Evolutionary conservation across 768 basidiomycete genomes (phyloP).

Genomic region (Erythrobasidium yunnanense): DNA sequence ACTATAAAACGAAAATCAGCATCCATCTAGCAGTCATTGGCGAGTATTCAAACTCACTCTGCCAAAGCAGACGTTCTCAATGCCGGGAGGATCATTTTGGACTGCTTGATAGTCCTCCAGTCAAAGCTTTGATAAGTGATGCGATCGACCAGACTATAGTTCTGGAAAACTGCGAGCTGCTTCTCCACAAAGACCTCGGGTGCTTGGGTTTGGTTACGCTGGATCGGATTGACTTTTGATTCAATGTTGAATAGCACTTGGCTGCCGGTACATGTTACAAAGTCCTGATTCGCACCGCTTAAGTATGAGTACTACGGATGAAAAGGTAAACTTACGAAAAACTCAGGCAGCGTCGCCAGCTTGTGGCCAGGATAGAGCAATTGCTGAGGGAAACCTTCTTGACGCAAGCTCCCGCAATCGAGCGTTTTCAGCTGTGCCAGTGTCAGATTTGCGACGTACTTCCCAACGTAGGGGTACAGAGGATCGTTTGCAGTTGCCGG

Average conservation of each 20-base stretch:
- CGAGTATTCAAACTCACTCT: constrained; percentile 2
- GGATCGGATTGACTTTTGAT: constrained; percentile 24
- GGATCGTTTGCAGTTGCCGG: constrained; percentile 18
- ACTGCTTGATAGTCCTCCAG: constrained; percentile 16
- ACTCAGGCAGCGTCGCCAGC: constrained; percentile 22
- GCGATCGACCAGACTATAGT: constrained; percentile 8
- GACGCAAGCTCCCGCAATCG: constrained; percentile 23
- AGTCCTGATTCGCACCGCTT: constrained; percentile 2
- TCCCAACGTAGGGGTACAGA: constrained; percentile 25
- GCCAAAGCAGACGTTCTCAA: constrained; percentile 25
- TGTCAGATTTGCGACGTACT: constrained; percentile 30
- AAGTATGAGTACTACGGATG: too few relatives aligned
- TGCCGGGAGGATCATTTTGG: constrained; percentile 22
- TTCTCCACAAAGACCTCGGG: constrained; percentile 28
- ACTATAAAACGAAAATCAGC: neutral
- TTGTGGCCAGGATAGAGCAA: constrained; percentile 17
- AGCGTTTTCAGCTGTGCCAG: constrained; percentile 31
- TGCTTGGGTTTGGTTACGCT: constrained; percentile 2
- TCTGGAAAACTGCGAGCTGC: neutral
- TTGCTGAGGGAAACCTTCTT: constrained; percentile 20
- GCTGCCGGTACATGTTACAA: constrained; percentile 18
- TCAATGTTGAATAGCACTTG: constrained; percentile 31
- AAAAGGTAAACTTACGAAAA: constrained; percentile 3
- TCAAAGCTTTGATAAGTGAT: constrained; percentile 32
- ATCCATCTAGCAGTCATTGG: neutral